These are phyloP conservation scores for Besnoitia besnoiti DNA, from an alignment of 169 alveolate species.

Conservation along the genomic window DNA sequence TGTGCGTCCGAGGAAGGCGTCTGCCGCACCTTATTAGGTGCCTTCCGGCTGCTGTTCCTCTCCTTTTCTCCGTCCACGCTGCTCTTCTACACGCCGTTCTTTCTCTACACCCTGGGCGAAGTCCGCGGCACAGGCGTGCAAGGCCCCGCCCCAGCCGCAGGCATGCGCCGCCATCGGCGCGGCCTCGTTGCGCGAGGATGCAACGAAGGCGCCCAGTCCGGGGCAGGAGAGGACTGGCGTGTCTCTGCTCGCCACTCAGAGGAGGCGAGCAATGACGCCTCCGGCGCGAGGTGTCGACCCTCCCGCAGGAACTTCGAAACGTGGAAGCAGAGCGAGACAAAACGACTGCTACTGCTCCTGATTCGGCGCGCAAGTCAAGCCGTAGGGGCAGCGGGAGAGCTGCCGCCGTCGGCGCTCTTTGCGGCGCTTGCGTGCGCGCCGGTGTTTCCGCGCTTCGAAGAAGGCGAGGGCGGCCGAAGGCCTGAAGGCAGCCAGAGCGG, in stretches of 20 bases:
- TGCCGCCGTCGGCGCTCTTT: not conserved
- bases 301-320: not conserved
- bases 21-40: not conserved
- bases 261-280: no score
- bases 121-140: no score
- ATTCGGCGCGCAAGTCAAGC: not conserved
- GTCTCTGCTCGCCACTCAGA: not conserved
- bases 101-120: not conserved
- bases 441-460: not conserved
- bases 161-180: no score
- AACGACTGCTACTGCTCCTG: not conserved
- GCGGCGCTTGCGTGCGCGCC: conserved; percentile 40
- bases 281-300: no score
- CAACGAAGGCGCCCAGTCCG: not conserved
- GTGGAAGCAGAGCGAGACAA: not conserved
- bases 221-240: not conserved
- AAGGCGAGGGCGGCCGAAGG: not conserved
- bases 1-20: not conserved
- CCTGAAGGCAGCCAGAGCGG: not conserved
- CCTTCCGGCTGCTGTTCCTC: not conserved
- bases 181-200: not conserved
- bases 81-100: conserved; percentile 19
- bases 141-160: not conserved
- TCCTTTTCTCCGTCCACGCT: conserved; percentile 27
- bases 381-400: not conserved